phyloP scores from a whole-genome alignment of 176 grass and related monocot genomes.

The Saccharum spontaneum region DNA sequence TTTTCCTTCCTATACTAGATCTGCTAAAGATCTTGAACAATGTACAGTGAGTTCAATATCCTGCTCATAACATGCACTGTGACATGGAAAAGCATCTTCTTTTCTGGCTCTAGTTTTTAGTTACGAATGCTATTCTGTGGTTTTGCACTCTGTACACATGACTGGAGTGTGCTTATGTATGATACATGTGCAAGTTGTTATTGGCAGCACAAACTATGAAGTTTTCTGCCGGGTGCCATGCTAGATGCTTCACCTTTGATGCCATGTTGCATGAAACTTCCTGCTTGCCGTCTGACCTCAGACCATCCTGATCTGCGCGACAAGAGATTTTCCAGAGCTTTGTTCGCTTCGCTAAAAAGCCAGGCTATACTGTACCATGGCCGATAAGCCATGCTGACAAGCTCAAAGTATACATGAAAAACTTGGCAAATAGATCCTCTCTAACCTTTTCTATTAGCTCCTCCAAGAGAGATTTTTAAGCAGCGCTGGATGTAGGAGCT shows the following conservation, averaged over 20 bases:
- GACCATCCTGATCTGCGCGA: slow-evolving; percentile 36
- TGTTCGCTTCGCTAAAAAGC: neutral
- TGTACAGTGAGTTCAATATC: neutral
- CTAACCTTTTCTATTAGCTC: slow-evolving; percentile 28
- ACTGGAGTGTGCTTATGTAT: slow-evolving; percentile 31
- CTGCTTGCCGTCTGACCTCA: slow-evolving; percentile 32
- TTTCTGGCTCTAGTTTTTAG: too few species aligned
- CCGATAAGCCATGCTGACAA: neutral
- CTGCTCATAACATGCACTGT: neutral
- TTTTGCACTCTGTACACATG: neutral
- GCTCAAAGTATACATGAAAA: neutral
- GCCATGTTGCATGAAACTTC: slow-evolving; percentile 45
- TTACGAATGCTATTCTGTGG: too few species aligned
- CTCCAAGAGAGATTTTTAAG: slow-evolving; percentile 25
- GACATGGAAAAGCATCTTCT: too few species aligned
- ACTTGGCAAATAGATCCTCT: neutral
- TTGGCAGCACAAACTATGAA: slow-evolving; percentile 57
- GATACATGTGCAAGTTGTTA: slow-evolving; percentile 72
- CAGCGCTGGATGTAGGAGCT: neutral
- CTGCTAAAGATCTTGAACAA: neutral
- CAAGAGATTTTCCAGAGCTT: neutral
- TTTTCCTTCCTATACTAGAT: slow-evolving; percentile 37
- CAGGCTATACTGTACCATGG: too few species aligned
- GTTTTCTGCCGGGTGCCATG: slow-evolving; percentile 67
- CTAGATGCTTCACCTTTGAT: slow-evolving; percentile 59